phyloP scores from a whole-genome alignment of 108 stramenopile genomes.

The Pseudonitzschia multiseries region DNA sequence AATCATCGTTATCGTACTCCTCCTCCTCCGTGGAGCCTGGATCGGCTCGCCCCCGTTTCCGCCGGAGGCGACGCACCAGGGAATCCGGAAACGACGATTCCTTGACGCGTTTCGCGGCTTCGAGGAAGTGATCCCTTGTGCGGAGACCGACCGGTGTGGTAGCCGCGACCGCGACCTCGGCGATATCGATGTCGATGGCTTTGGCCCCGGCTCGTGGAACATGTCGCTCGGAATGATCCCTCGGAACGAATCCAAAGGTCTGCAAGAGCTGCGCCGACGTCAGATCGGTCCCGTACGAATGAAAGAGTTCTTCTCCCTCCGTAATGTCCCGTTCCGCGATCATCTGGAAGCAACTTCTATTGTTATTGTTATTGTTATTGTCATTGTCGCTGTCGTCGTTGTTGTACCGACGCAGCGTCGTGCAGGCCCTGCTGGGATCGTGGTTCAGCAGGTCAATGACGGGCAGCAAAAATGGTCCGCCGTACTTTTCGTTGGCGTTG shows the following conservation, averaged over 20 bases:
- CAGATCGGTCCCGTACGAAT: constrained; percentile 69
- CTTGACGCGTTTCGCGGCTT: constrained; percentile 42
- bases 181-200: background rate
- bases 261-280: constrained; percentile 72
- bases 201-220: too few relatives aligned
- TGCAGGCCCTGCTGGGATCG: constrained; percentile 46
- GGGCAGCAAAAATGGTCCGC: constrained; percentile 77
- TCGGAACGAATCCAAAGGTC: constrained; percentile 85
- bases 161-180: background rate
- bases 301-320: constrained; percentile 67
- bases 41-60: background rate
- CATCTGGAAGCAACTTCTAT: constrained; percentile 54
- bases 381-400: background rate
- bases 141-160: constrained; percentile 10
- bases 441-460: constrained; percentile 86
- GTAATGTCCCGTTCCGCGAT: constrained; percentile 68
- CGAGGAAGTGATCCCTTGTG: constrained; percentile 42
- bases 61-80: background rate
- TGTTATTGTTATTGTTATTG: background rate
- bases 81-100: constrained; percentile 28
- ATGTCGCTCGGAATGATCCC: background rate
- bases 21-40: background rate
- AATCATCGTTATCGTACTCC: background rate
- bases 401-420: constrained; percentile 52
- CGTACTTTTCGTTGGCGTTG: constrained; percentile 27